Base-by-base conservation (phyloP, 2,329 filamentous ascomycete genomes). In the Dendrostoma leiphaemia region DNA sequence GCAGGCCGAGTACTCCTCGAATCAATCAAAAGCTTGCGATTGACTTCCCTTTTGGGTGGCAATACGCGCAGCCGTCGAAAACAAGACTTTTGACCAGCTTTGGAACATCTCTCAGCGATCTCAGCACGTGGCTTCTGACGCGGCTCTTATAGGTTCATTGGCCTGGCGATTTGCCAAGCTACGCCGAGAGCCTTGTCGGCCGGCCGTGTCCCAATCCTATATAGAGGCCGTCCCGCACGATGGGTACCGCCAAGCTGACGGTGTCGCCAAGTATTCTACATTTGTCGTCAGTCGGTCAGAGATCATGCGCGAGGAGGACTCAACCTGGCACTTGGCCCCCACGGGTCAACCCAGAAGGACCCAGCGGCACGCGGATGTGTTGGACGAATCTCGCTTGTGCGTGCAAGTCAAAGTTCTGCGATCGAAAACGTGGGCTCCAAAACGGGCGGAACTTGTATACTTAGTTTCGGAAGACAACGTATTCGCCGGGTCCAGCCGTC, bases 91-190 rank as follows among this genome's bases (percentile, higher is more conserved):
- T n/a, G n/a, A n/a, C n/a, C n/a, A n/a, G n/a, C n/a, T n/a, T n/a
- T n/a, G n/a, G n/a, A n/a, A n/a, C n/a, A n/a, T n/a, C n/a, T n/a
- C n/a, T n/a, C n/a, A n/a, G n/a, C n/a, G n/a, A n/a, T n/a, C n/a
- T n/a, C n/a, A n/a, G n/a, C 50, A 52, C 50, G 50, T 52, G 50
- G 50, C 40, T 32, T 31, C 17, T 44, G 40, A 46, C 31, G 29
- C 21, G 26, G 38, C 38, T 35, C 32, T 51, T 38, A 54, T 54
- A 54, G 52, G 52, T 44, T 47, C 38, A 12, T 7, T 24, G 8
- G n/a, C n/a, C n/a, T 38, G 6, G 47, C n/a, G 40, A 26, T n/a
- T 35, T 38, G 52, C 52, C 52, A 54, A 54, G 52, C 10, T 13
- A 21, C 34, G 46, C 52, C 47, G 10, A 51, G 52, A 44, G 52